Evolutionary conservation across 805 yeast species (phyloP).

Genomic region (Candida endomychidarum): DNA sequence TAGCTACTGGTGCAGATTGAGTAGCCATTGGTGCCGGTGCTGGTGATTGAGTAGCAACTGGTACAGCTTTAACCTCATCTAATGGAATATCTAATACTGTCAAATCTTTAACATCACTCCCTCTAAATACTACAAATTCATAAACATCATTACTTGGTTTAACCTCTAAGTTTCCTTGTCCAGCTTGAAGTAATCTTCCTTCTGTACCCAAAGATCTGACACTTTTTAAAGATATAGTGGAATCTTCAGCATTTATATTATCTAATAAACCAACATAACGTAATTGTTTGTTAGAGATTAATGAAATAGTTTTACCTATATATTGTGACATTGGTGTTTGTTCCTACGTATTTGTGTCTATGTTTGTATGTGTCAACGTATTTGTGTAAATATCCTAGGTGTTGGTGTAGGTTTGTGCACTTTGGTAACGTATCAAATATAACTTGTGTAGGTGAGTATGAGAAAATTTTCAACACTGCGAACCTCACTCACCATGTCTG

Average conservation of each 20-base stretch:
- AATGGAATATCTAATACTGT: conserved; percentile 74
- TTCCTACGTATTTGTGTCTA: background rate
- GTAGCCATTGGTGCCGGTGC: conserved; percentile 12
- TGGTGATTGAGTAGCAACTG: conserved; percentile 13
- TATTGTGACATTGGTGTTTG: conserved; percentile 72
- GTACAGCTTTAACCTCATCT: conserved; percentile 58
- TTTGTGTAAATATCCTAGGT: background rate
- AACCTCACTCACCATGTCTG: background rate
- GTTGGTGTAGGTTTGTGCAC: background rate
- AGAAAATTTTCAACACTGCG: conserved; percentile 4
- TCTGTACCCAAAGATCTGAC: conserved; percentile 91
- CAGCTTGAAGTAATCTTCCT: conserved; percentile 62
- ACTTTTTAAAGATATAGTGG: conserved; percentile 78
- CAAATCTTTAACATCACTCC: conserved; percentile 88
- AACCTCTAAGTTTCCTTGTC: conserved; percentile 68
- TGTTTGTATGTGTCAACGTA: no score
- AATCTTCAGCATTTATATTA: conserved; percentile 83
- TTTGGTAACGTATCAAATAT: no score
- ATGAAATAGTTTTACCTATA: conserved; percentile 84
- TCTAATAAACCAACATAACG: conserved; percentile 90
- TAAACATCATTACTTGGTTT: conserved; percentile 66
- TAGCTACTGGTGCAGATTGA: conserved; percentile 5
- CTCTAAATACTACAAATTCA: conserved; percentile 81
- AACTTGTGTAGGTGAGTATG: no score
- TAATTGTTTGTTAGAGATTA: conserved; percentile 74